Evolutionary conservation across 2,329 filamentous ascomycete species (phyloP).

Genomic region (Xylariaceae sp.): DNA sequence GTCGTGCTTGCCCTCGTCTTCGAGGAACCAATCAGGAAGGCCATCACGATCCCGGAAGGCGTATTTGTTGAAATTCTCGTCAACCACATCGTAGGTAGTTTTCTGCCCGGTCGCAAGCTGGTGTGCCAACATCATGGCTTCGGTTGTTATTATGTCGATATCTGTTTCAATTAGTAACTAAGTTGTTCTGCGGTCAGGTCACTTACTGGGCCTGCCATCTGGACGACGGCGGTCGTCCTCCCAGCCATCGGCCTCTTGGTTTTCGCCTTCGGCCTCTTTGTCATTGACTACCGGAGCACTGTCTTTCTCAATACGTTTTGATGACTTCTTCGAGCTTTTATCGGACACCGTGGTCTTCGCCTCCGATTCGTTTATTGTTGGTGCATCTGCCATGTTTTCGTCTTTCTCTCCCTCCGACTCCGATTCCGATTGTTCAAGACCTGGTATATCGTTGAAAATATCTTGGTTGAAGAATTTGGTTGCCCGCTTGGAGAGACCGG

Average conservation of each 20-base stretch:
- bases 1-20: constrained; percentile 83
- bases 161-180: constrained; percentile 47
- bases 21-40: constrained; percentile 94
- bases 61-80: constrained; percentile 91
- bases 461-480: constrained; percentile 91
- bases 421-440: constrained; percentile 51
- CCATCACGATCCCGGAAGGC: constrained; percentile 88
- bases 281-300: constrained; percentile 29
- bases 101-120: constrained; percentile 83
- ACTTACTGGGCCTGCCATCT: constrained; percentile 59
- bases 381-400: constrained; percentile 29
- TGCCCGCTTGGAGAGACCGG: constrained; percentile 74
- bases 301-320: constrained; percentile 22
- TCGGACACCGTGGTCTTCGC: constrained; percentile 21
- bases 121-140: constrained; percentile 97
- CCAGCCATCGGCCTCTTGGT: constrained; percentile 54
- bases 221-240: constrained; percentile 60
- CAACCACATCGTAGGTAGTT: constrained; percentile 72
- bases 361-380: constrained; percentile 15
- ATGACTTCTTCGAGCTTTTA: constrained; percentile 22
- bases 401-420: constrained; percentile 31
- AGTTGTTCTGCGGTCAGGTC: neutral
- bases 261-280: constrained; percentile 56
- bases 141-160: constrained; percentile 98
- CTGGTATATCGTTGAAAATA: constrained; percentile 81